Evolutionary conservation across 148 eudicot genomes (phyloP).

Genomic region (Chenopodium album): DNA sequence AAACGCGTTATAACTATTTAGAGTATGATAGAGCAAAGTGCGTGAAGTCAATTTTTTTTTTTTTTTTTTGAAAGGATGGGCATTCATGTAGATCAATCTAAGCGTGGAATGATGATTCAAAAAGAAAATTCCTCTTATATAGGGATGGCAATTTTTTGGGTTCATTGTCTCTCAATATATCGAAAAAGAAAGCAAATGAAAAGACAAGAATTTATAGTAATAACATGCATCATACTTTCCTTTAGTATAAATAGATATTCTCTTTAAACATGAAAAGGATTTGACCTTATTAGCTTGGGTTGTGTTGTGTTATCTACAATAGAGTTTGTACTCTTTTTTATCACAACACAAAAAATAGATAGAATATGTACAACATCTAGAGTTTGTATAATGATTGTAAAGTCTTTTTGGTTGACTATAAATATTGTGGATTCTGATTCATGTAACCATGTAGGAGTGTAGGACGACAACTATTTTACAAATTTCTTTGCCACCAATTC

Average conservation of each 20-base stretch:
- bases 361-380: background rate
- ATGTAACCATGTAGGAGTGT: too few species aligned
- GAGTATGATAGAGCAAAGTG: background rate
- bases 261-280: constrained; percentile 7
- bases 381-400: constrained; percentile 1
- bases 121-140: background rate
- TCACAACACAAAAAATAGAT: background rate
- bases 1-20: background rate
- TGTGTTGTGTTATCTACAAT: background rate
- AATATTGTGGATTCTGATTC: too few species aligned
- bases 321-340: background rate
- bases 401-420: background rate
- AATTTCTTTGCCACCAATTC: too few species aligned
- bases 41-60: background rate
- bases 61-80: background rate
- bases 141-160: background rate
- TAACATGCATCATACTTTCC: background rate
- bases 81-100: background rate
- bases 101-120: background rate
- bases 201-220: too few species aligned
- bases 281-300: background rate
- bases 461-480: too few species aligned
- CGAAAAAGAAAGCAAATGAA: too few species aligned
- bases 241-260: background rate
- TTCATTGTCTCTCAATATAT: background rate